A percentile compares a stretch with the other conserved stretches of the same genome.
Conservation (phyloP, 176 grass and related monocot genomes). For the Oryza coarctata region DNA sequence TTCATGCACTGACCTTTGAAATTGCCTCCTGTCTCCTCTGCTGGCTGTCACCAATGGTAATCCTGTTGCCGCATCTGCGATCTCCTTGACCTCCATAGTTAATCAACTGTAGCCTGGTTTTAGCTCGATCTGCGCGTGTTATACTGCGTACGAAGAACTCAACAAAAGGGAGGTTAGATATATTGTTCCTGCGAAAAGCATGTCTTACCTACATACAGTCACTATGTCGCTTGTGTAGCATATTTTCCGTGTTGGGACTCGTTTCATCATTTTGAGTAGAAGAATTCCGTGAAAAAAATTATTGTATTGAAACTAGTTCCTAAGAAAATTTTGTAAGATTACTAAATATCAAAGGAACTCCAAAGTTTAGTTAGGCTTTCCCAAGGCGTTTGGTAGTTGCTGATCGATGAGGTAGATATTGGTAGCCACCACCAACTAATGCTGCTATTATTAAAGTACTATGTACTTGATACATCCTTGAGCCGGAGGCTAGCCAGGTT, state of each 20-base stretch:
- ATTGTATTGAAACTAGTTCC: too few relatives aligned
- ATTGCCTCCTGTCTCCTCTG: not conserved
- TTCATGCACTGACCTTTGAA: not conserved
- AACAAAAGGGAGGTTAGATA: not conserved
- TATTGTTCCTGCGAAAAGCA: not conserved
- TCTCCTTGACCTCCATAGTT: not conserved
- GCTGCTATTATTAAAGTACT: not conserved
- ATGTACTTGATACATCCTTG: not conserved
- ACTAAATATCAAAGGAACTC: not conserved
- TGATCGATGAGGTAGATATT: not conserved
- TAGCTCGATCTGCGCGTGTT: not conserved
- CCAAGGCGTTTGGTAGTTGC: not conserved
- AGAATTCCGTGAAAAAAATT: too few relatives aligned
- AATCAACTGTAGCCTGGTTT: not conserved
- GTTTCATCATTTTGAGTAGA: not conserved
- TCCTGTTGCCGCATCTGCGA: not conserved
- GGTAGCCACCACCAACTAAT: not conserved
- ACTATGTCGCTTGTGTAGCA: not conserved
- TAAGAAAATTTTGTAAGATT: too few relatives aligned
- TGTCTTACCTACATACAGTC: not conserved
- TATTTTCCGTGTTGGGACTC: not conserved
- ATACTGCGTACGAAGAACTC: not conserved
- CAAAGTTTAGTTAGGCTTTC: not conserved
- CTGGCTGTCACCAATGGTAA: not conserved
- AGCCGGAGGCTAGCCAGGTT: not conserved